Base-by-base conservation (phyloP, 2,329 filamentous ascomycete genomes). In the Metarhizium anisopliae region DNA sequence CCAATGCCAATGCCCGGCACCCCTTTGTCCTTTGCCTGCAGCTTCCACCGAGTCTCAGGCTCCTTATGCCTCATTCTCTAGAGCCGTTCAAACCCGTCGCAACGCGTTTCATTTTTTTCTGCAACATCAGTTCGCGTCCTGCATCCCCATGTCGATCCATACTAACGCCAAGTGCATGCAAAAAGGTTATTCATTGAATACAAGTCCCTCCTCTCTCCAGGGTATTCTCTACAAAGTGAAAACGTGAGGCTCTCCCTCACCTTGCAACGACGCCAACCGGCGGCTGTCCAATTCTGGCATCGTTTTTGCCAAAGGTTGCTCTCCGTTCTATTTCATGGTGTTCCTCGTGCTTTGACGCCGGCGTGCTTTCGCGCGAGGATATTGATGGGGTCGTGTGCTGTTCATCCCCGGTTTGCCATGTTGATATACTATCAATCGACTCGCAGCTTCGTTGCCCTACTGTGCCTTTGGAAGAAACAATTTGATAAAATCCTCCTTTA, bases 401-500 rank as follows among this genome's bases (percentile, higher is more conserved):
- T 54, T 70, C 74, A 14, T 75, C 73, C 16, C 73, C 72, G 50
- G 70, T 77, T 55, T 74, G 75, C 71, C 79, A 80, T 5, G 79
- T 79, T 53, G 77, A 79, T 53, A 76, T 68, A 2, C 76, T 78
- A 50, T 74, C 74, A 50, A 72, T 64, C 30, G 76, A 77, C 55
- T 77, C 75, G 53, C 74, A 67, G 62, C 78, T 81, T 35, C 47
- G 63, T 52, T 67, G 67, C 29, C 60, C 65, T 43, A 63, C 57
- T 50, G 59, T 54, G 64, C 51, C 71, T 63, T 55, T 61, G 54
- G 68, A 69, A 36, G 73, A 70, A 16, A 83, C 70, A 54, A 77
- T 80, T 65, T 83, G 78, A 63, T 85, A 85, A 66, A 82, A 85
- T 4, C 80, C 82, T 35, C 83, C 78, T 10, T 66, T 68, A 29